These are phyloP conservation scores for Naganishia kalamii DNA, from an alignment of 768 basidiomycete genomes.

Conservation along the genomic window DNA sequence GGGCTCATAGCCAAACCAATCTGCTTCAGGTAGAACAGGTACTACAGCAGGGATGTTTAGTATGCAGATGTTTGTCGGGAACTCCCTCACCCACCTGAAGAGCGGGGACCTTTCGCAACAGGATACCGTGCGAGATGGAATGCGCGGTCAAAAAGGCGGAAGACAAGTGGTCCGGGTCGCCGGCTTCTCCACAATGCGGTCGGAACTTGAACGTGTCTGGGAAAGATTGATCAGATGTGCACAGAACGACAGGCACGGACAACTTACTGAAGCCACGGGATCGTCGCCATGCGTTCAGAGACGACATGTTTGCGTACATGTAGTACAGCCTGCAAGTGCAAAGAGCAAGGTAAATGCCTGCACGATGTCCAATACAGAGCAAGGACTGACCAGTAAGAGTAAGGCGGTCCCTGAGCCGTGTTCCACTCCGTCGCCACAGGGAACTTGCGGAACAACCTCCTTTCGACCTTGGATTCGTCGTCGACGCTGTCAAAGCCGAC, in stretches of 20 bases:
- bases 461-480: slow-evolving; percentile 90
- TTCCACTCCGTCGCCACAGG: slow-evolving; percentile 88
- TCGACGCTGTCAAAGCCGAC: slow-evolving; percentile 98
- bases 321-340: slow-evolving; percentile 70
- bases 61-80: too few species aligned
- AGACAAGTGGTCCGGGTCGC: slow-evolving; percentile 93
- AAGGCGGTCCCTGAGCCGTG: slow-evolving; percentile 80
- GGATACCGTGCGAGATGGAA: slow-evolving; percentile 98
- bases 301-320: slow-evolving; percentile 93
- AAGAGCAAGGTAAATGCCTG: not conserved
- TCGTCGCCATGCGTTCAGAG: slow-evolving; percentile 86
- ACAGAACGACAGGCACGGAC: not conserved
- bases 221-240: slow-evolving; percentile 9
- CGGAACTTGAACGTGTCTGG: slow-evolving; percentile 92
- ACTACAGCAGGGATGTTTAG: slow-evolving; percentile 52
- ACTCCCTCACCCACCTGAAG: slow-evolving; percentile 46
- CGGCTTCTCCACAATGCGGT: slow-evolving; percentile 95
- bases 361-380: not conserved
- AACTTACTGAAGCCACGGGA: slow-evolving; percentile 80
- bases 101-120: slow-evolving; percentile 93
- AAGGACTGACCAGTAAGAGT: slow-evolving; percentile 75
- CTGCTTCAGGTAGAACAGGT: slow-evolving; percentile 95
- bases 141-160: slow-evolving; percentile 94
- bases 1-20: slow-evolving; percentile 99
- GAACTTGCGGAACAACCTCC: slow-evolving; percentile 86